Percentiles rank a stretch among this genome's conserved stretches.
These are phyloP conservation scores for Talaromyces sp. DNA, from an alignment of 2,329 filamentous ascomycete genomes.

Conservation along the genomic window DNA sequence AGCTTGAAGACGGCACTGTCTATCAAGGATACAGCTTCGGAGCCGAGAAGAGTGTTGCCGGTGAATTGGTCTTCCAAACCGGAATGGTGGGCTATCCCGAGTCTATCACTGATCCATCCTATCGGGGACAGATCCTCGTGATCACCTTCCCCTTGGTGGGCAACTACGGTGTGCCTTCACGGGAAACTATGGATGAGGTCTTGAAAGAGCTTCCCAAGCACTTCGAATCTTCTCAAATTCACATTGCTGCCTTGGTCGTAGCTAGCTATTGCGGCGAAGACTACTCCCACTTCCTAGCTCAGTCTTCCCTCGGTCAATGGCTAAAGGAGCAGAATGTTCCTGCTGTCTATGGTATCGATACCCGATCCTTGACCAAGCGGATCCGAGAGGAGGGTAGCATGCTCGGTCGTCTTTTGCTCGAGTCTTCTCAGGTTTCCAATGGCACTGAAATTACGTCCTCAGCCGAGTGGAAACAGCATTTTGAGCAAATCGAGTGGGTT, in stretches of 20 bases:
- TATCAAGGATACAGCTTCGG: slow-evolving; percentile 97
- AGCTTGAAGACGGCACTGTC: slow-evolving; percentile 85
- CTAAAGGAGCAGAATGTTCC: slow-evolving; percentile 93
- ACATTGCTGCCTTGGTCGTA: slow-evolving; percentile 86
- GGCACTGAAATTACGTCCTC: slow-evolving; percentile 38
- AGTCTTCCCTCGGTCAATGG: slow-evolving; percentile 89
- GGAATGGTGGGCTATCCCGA: slow-evolving; percentile 99
- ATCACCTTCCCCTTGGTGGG: slow-evolving; percentile 93
- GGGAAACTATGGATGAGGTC: slow-evolving; percentile 79
- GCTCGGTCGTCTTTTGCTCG: slow-evolving; percentile 82
- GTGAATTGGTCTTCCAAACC: slow-evolving; percentile 98
- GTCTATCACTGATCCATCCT: slow-evolving; percentile 83
- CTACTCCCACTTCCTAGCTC: slow-evolving; percentile 89
- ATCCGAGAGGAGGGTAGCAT: slow-evolving; percentile 94
- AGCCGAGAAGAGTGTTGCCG: slow-evolving; percentile 87
- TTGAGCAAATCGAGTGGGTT: slow-evolving; percentile 80
- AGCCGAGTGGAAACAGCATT: slow-evolving; percentile 53
- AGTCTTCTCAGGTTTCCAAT: slow-evolving; percentile 54
- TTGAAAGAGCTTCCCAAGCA: slow-evolving; percentile 82
- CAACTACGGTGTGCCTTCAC: slow-evolving; percentile 94
- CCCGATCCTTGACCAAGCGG: slow-evolving; percentile 85
- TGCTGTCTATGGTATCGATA: slow-evolving; percentile 93
- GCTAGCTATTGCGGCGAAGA: slow-evolving; percentile 85
- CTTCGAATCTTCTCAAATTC: slow-evolving; percentile 90
- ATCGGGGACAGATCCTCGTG: slow-evolving; percentile 91